Evolutionary conservation across 441 rosid genomes (phyloP), one percentile per base, ranked within the genome.

Genomic region (Bruguiera hainesii): DNA sequence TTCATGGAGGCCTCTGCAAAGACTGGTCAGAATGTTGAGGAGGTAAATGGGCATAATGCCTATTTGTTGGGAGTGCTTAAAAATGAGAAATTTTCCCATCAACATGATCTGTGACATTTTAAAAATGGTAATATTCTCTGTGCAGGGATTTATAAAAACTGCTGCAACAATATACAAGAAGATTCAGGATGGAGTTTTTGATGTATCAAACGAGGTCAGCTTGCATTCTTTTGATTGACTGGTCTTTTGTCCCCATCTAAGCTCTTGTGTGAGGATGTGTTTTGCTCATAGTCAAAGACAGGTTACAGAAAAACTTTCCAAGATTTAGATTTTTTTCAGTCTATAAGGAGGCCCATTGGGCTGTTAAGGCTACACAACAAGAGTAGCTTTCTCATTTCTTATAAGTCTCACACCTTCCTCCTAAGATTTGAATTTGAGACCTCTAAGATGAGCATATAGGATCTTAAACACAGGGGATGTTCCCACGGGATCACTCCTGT

Each of bases 1-100:
- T 89, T 89, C 78, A 89, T 85, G 90, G 96, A 89, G 68, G 92
- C 96, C 69, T 89, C 96, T 56, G 96, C 92, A 53, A 89, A 87
- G 71, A 89, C 96, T 72, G 89, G 90, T 72, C 92, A 83, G 74
- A 89, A 89, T 76, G 92, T 89, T 25, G 92, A 89, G 67, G 92
- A 89, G 90, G 95, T 39, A 18, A 7, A 28, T 7, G 61, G 16
- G 18, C 16, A 13, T 13, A 42, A 42, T 42, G 48, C 48, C 28
- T 9, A 1, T 60, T 23, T 15, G 7, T 31, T 15, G n/a, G n/a
- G n/a, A 29, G 11, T 63, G 16, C 39, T 61, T 8, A 58, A 64
- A 58, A 64, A 19, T 20, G 60, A 16, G 60, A 15, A 18, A 48
- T 52, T n/a, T 23, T 52, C 30, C 13, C 29, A 57, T 16, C 67